These are phyloP conservation scores for Fusarium pininemorale DNA, from an alignment of 2,329 filamentous ascomycete genomes.

Conservation along the genomic window DNA sequence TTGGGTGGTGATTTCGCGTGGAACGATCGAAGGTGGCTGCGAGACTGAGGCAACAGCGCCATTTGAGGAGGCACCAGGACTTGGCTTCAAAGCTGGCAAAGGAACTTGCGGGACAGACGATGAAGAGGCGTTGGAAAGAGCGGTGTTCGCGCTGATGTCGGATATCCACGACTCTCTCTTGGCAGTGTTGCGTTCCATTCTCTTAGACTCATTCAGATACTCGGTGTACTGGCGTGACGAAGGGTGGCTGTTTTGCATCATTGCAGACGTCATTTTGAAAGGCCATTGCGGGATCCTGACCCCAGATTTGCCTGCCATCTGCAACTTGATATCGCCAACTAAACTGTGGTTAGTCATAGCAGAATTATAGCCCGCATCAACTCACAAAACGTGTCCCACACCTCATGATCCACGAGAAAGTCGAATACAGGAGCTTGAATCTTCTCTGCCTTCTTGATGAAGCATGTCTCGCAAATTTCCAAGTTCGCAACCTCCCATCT, in stretches of 20 bases:
- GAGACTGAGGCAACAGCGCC: too few relatives aligned
- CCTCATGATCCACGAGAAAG: background rate
- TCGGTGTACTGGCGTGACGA: background rate
- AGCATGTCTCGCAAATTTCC: fast-evolving
- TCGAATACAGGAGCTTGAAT: background rate
- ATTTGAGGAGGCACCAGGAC: too few relatives aligned
- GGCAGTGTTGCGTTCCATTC: too few relatives aligned
- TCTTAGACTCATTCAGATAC: too few relatives aligned
- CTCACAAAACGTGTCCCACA: background rate
- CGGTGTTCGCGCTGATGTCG: background rate
- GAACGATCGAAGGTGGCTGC: fast-evolving
- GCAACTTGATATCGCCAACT: background rate
- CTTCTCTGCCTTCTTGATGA: fast-evolving
- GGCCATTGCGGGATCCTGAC: background rate
- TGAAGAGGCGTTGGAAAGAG: background rate
- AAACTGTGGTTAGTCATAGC: background rate
- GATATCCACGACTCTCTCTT: background rate
- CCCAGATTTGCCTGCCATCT: fast-evolving
- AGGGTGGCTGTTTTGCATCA: background rate
- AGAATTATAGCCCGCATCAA: background rate
- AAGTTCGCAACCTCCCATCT: fast-evolving
- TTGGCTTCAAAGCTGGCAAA: background rate
- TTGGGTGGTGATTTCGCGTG: fast-evolving
- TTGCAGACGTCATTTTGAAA: background rate
- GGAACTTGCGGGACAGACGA: background rate